phyloP scores from a whole-genome alignment of 2,329 filamentous ascomycete genomes.

The Hypomyces rosellus region DNA sequence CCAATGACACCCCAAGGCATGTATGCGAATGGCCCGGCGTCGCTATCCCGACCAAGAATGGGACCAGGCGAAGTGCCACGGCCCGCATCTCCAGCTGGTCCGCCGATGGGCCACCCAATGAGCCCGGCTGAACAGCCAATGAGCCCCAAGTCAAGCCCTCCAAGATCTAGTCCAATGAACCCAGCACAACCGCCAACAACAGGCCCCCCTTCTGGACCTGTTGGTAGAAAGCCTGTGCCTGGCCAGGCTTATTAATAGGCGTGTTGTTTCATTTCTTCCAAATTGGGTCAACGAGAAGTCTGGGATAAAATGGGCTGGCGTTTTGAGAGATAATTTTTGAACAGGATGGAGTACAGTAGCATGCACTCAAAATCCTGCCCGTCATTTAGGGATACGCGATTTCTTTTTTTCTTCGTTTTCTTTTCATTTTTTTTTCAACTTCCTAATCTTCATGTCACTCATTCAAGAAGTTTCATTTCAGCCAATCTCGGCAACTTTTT shows the following conservation, averaged over 20 bases:
- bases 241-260: conserved; percentile 42
- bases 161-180: conserved; percentile 43
- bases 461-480: background rate
- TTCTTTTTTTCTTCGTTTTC: conserved; percentile 13
- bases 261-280: conserved; percentile 8
- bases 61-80: conserved; percentile 26
- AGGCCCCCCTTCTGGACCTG: conserved; percentile 33
- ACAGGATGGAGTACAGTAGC: conserved; percentile 17
- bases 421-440: conserved; percentile 11
- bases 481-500: conserved; percentile 6
- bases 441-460: background rate
- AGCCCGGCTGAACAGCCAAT: conserved; percentile 38
- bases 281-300: conserved; percentile 16
- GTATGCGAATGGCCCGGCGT: conserved; percentile 1
- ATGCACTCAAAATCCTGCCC: conserved; percentile 19
- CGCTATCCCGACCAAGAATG: conserved; percentile 4
- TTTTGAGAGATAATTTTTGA: conserved; percentile 18
- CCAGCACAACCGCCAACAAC: conserved; percentile 29
- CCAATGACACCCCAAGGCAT: conserved; percentile 35
- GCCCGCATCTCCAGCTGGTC: conserved; percentile 38
- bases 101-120: conserved; percentile 29
- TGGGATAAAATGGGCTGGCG: conserved; percentile 23
- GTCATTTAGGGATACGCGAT: conserved; percentile 18
- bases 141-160: conserved; percentile 36
- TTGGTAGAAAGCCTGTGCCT: conserved; percentile 51